Evolutionary conservation across 2,329 filamentous ascomycete species (phyloP), one percentile per base, ranked within the genome.

Genomic region (Fusarium musae): DNA sequence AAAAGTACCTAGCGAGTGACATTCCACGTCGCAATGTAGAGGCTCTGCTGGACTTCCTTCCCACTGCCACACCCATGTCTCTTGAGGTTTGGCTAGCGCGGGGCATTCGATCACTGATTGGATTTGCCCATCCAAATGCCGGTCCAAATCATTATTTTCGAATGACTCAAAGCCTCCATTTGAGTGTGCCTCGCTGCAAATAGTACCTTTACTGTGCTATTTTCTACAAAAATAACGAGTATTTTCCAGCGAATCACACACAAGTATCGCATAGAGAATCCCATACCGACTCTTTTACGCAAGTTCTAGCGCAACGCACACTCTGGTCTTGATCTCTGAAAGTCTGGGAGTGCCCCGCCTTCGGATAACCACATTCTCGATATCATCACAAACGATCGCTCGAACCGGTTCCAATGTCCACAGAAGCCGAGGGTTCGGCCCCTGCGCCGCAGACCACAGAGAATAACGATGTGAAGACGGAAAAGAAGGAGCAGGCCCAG

Each of bases 121-220:
- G 50, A 17, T 62, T 73, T 74, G 69, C 72, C 71, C 73, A 74
- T 75, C 53, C 65, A 71, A 67, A 73, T 76, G 58, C 75, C 60
- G 58, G 59, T 50, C 62, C 70, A 69, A 72, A 70, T 69, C 69
- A 78, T 75, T 74, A 70, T 75, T 79, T 79, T 76, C 67, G 68
- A 76, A 78, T 82, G 80, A 82, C 79, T 82, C 80, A 82, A 78
- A 75, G 63, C 68, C 64, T 69, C 68, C 47, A 64, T 65, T 44
- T 34, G 65, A 66, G 57, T 62, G 57, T 60, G 70, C 50, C 53
- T 40, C 59, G 46, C 57, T 52, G 23, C 66, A 68, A 72, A 68
- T 59, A 23, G 44, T 59, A 58, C 54, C 30, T 26, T 66, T 64
- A 46, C 50, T 50, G 64, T 56, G 26, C 59, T 6, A 61, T 49